Evolutionary conservation across 768 basidiomycete genomes (phyloP).

Genomic region (Collybia sordida): DNA sequence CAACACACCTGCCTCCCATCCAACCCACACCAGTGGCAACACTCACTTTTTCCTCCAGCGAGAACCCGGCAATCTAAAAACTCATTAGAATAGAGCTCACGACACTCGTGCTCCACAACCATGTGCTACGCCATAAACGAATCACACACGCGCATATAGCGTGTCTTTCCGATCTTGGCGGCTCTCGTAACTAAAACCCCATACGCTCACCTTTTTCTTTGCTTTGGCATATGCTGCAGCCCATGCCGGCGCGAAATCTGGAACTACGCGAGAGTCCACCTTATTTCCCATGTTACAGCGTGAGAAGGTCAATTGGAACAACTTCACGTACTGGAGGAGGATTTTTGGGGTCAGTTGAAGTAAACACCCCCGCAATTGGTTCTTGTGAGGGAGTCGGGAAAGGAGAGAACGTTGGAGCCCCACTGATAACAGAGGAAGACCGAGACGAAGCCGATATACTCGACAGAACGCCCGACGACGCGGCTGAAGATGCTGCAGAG

Average conservation of each 20-base stretch:
- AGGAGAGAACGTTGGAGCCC: conserved; percentile 37
- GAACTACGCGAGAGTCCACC: conserved; percentile 36
- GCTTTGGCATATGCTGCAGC: conserved; percentile 58
- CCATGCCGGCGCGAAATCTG: conserved; percentile 59
- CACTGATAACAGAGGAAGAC: conserved; percentile 7
- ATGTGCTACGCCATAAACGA: conserved; percentile 8
- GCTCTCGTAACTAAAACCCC: not conserved
- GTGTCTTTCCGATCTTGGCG: conserved; percentile 1
- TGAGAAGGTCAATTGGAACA: too few relatives aligned
- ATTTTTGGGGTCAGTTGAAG: conserved; percentile 49
- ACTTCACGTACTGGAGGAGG: conserved; percentile 51
- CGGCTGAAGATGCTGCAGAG: not conserved
- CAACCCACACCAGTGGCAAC: conserved; percentile 70
- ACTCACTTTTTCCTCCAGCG: conserved; percentile 64
- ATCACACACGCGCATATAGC: not conserved
- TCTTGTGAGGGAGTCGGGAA: conserved; percentile 61
- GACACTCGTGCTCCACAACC: not conserved
- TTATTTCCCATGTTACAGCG: conserved; percentile 6
- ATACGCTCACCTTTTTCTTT: conserved; percentile 42
- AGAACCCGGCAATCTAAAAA: conserved; percentile 43
- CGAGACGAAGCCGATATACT: conserved; percentile 3
- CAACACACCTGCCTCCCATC: conserved; percentile 66
- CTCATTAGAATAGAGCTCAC: not conserved
- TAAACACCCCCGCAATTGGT: conserved; percentile 53
- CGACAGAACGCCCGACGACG: not conserved